Evolutionary conservation across 75 land plant species (phyloP).

Genomic region (Ceratopteris richardii): DNA sequence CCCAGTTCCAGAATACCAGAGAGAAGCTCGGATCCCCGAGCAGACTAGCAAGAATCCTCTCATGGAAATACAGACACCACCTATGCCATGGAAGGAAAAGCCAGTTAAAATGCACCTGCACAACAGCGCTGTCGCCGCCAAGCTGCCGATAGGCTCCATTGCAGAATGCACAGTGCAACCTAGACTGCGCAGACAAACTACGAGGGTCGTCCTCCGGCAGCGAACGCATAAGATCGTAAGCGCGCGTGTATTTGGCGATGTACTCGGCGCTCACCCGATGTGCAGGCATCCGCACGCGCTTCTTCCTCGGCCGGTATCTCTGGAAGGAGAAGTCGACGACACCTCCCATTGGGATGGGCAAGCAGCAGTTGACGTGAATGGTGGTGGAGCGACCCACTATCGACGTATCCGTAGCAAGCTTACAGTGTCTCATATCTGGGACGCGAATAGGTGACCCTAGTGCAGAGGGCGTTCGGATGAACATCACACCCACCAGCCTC

Average conservation of each 20-base stretch:
- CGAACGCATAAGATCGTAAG: neutral
- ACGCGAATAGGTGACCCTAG: neutral
- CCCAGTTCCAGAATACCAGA: slow-evolving; percentile 13
- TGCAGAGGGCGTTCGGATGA: too few species aligned
- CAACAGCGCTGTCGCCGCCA: slow-evolving; percentile 6
- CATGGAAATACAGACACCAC: too few species aligned
- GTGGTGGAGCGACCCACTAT: neutral
- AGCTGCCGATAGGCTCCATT: slow-evolving; percentile 21
- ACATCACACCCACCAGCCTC: neutral
- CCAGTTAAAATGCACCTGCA: slow-evolving; percentile 3
- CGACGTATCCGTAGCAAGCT: neutral
- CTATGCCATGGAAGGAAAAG: slow-evolving; percentile 3
- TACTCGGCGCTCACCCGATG: neutral
- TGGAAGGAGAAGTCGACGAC: neutral
- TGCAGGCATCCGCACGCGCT: slow-evolving; percentile 11
- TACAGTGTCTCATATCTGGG: neutral
- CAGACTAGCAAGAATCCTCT: neutral
- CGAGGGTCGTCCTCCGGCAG: slow-evolving; percentile 5
- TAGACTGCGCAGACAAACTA: slow-evolving; percentile 27
- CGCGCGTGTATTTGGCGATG: neutral
- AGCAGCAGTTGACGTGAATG: slow-evolving; percentile 4
- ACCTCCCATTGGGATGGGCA: neutral
- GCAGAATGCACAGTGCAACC: slow-evolving; percentile 59
- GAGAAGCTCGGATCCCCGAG: slow-evolving; percentile 5
- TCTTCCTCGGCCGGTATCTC: neutral